A percentile compares a stretch with the other conserved stretches of the same genome.
Conservation (phyloP, 140 eudicot species). For the Cichorium intybus region DNA sequence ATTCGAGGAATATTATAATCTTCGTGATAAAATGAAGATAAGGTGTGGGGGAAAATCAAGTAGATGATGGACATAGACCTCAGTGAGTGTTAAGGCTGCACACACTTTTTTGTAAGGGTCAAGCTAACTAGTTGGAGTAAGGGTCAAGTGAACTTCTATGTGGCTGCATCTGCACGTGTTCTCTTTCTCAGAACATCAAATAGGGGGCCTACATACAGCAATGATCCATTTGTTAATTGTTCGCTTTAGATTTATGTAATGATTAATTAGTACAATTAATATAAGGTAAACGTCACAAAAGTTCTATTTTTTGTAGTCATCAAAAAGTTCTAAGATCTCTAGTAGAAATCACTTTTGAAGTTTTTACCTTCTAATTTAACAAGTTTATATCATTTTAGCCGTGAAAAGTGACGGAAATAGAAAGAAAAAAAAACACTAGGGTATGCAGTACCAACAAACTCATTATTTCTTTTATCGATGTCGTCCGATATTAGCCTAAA, state of each 20-base stretch:
- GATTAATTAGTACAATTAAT: too few relatives aligned
- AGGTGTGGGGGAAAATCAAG: slow-evolving; percentile 20
- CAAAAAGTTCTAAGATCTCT: not conserved
- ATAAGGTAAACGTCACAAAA: not conserved
- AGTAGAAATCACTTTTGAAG: too few relatives aligned
- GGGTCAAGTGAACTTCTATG: slow-evolving; percentile 24
- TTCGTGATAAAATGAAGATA: slow-evolving; percentile 4
- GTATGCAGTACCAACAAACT: too few relatives aligned
- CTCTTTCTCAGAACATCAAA: not conserved
- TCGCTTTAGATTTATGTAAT: not conserved
- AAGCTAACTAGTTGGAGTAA: slow-evolving; percentile 39
- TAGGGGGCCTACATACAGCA: not conserved
- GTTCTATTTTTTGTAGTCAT: not conserved
- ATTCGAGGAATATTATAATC: not conserved
- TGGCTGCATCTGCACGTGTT: slow-evolving; percentile 24
- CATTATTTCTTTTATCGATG: too few relatives aligned
- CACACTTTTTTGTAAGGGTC: slow-evolving; percentile 26
- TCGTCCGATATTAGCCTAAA: too few relatives aligned
- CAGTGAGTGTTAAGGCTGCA: slow-evolving; percentile 33
- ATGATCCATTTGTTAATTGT: not conserved
- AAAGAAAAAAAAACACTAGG: too few relatives aligned
- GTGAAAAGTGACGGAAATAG: too few relatives aligned
- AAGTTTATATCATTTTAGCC: too few relatives aligned
- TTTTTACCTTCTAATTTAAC: too few relatives aligned
- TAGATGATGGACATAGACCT: not conserved